phyloP scores from a whole-genome alignment of 306 rosid genomes.

The Comarum palustre region DNA sequence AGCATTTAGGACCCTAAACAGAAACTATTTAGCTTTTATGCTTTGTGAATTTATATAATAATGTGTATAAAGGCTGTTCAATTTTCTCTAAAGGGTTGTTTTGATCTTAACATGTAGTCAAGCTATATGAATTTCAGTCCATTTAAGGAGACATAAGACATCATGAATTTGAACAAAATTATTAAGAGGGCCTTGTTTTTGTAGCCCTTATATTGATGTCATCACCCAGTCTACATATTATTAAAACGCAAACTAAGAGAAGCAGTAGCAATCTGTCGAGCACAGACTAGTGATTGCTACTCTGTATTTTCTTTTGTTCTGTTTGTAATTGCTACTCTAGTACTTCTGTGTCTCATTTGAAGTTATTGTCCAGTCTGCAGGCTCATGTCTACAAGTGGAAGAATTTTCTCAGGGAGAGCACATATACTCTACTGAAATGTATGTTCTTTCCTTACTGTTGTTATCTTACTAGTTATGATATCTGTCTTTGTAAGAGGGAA shows the following conservation, averaged over 20 bases:
- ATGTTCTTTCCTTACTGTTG: slow-evolving; percentile 5
- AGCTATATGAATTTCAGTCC: not conserved
- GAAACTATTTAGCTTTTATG: slow-evolving; percentile 11
- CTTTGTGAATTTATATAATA: slow-evolving; percentile 10
- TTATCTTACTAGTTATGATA: slow-evolving; percentile 12
- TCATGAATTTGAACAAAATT: not conserved
- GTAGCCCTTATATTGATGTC: not conserved
- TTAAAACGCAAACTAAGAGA: not conserved
- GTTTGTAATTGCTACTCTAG: slow-evolving; percentile 7
- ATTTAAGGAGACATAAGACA: not conserved
- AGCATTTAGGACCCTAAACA: slow-evolving; percentile 17
- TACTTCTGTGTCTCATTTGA: slow-evolving; percentile 19
- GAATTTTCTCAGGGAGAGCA: slow-evolving; percentile 34
- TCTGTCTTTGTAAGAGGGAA: not conserved
- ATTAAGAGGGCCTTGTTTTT: not conserved
- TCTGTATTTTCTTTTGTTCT: not conserved
- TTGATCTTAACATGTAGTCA: not conserved
- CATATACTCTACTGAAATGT: slow-evolving; percentile 42
- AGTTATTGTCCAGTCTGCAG: slow-evolving; percentile 45
- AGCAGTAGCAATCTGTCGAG: not conserved
- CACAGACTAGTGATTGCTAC: not conserved
- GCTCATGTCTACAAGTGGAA: slow-evolving; percentile 34
- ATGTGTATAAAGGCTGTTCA: not conserved
- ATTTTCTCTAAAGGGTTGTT: not conserved
- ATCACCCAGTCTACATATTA: not conserved